These are phyloP conservation scores for Wickerhamiella siamensis DNA, from an alignment of 805 yeast species.

Conservation along the genomic window DNA sequence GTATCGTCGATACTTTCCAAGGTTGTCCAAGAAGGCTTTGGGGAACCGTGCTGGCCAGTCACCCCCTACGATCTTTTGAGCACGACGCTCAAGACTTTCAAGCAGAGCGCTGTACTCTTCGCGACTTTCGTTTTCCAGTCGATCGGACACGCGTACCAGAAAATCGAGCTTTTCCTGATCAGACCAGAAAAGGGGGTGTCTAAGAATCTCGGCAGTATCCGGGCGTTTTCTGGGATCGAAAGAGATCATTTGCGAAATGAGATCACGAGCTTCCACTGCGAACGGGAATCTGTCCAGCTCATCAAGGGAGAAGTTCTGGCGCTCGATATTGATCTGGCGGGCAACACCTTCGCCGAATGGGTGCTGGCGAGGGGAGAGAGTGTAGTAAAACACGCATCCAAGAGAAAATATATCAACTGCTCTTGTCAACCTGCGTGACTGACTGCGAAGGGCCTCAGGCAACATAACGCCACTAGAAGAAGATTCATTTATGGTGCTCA, in stretches of 20 bases:
- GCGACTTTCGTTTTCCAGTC: slow-evolving; percentile 72
- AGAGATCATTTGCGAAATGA: slow-evolving; percentile 59
- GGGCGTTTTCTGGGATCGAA: slow-evolving; percentile 59
- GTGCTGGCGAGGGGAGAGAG: slow-evolving; percentile 68
- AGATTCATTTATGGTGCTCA: background rate
- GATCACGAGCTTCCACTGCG: slow-evolving; percentile 55
- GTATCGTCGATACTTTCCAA: slow-evolving; percentile 86
- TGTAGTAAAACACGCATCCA: slow-evolving; percentile 88
- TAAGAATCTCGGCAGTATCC: slow-evolving; percentile 47
- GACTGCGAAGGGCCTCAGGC: background rate
- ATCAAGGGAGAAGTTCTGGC: slow-evolving; percentile 40
- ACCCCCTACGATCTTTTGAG: slow-evolving; percentile 32
- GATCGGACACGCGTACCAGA: slow-evolving; percentile 71
- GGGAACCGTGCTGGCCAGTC: slow-evolving; percentile 77
- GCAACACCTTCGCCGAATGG: slow-evolving; percentile 90
- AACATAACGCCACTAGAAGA: background rate
- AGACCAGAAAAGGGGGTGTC: slow-evolving; percentile 85
- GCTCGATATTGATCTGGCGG: slow-evolving; percentile 79
- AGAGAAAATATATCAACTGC: slow-evolving; percentile 88
- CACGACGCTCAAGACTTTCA: slow-evolving; percentile 37
- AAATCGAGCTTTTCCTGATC: slow-evolving; percentile 63
- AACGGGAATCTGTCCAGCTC: slow-evolving; percentile 30
- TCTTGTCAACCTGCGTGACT: slow-evolving; percentile 48
- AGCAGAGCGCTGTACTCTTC: slow-evolving; percentile 62
- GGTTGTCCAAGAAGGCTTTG: slow-evolving; percentile 55